A percentile compares a stretch with the other conserved stretches of the same genome.
Evolutionary conservation across 306 rosid genomes (phyloP).

Genomic region (Macrotyloma uniflorum): DNA sequence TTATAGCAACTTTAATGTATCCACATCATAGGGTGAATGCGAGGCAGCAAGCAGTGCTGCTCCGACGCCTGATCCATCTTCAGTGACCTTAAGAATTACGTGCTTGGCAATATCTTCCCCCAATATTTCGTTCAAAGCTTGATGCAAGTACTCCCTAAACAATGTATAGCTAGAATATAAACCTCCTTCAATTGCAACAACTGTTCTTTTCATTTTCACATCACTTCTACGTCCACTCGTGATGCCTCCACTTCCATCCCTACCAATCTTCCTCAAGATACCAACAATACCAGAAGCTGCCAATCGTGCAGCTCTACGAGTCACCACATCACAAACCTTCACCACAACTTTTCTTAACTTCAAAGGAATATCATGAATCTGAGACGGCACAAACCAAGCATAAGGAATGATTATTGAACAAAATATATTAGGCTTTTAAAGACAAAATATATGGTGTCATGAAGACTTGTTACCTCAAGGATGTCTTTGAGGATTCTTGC

Average conservation of each 20-base stretch:
- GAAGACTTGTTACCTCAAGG: slow-evolving; percentile 59
- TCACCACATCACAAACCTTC: slow-evolving; percentile 67
- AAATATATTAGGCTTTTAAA: not conserved
- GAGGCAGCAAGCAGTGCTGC: slow-evolving; percentile 81
- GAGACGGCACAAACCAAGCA: slow-evolving; percentile 29
- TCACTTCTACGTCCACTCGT: slow-evolving; percentile 66
- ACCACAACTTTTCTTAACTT: slow-evolving; percentile 68
- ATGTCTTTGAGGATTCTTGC: slow-evolving; percentile 59
- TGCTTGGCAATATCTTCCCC: slow-evolving; percentile 76
- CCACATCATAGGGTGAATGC: slow-evolving; percentile 59
- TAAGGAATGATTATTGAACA: not conserved
- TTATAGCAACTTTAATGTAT: slow-evolving; percentile 60
- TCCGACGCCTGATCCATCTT: slow-evolving; percentile 81
- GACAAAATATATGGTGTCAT: not conserved
- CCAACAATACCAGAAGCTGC: slow-evolving; percentile 84
- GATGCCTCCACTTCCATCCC: slow-evolving; percentile 83
- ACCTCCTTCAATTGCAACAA: slow-evolving; percentile 74
- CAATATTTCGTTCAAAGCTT: slow-evolving; percentile 69
- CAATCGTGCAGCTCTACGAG: slow-evolving; percentile 77
- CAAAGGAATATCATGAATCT: slow-evolving; percentile 65
- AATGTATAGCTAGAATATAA: slow-evolving; percentile 65
- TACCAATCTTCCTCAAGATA: slow-evolving; percentile 83
- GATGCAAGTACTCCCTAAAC: slow-evolving; percentile 72
- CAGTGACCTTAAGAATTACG: slow-evolving; percentile 67
- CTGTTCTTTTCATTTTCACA: slow-evolving; percentile 62